phyloP scores from a whole-genome alignment of 768 basidiomycete species.

The Lentinula guzmanii region DNA sequence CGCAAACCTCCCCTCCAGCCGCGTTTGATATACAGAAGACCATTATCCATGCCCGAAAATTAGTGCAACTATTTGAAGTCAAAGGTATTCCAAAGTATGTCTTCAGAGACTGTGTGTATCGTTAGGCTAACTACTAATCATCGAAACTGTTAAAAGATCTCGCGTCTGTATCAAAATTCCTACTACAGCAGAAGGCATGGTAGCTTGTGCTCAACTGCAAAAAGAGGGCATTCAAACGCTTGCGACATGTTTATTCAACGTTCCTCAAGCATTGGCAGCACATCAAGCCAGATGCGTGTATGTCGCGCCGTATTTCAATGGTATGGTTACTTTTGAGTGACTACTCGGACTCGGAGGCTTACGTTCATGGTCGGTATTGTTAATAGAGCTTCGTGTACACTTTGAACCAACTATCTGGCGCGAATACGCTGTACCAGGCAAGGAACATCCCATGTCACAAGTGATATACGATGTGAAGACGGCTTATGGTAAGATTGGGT shows the following conservation, averaged over 20 bases:
- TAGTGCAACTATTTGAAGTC: constrained; percentile 33
- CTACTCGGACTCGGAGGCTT: not conserved
- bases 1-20: constrained; percentile 34
- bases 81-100: constrained; percentile 35
- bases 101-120: not conserved
- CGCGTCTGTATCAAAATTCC: constrained; percentile 59
- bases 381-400: constrained; percentile 39
- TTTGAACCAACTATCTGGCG: constrained; percentile 34
- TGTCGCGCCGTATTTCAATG: constrained; percentile 55
- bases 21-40: constrained; percentile 37
- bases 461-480: constrained; percentile 33
- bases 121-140: not conserved
- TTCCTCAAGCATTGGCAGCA: constrained; percentile 51
- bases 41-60: constrained; percentile 33
- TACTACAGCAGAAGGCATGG: constrained; percentile 42
- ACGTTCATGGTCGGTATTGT: not conserved
- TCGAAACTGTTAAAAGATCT: constrained; percentile 19
- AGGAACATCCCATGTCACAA: constrained; percentile 35
- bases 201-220: constrained; percentile 41
- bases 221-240: constrained; percentile 45
- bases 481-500: constrained; percentile 26
- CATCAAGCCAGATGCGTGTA: constrained; percentile 47
- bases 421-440: constrained; percentile 28
- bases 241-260: constrained; percentile 47
- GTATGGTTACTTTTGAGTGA: constrained; percentile 15